A percentile compares a stretch with the other conserved stretches of the same genome.
Evolutionary conservation across 108 stramenopile species (phyloP).

Genomic region (Skeletonema potamos): DNA sequence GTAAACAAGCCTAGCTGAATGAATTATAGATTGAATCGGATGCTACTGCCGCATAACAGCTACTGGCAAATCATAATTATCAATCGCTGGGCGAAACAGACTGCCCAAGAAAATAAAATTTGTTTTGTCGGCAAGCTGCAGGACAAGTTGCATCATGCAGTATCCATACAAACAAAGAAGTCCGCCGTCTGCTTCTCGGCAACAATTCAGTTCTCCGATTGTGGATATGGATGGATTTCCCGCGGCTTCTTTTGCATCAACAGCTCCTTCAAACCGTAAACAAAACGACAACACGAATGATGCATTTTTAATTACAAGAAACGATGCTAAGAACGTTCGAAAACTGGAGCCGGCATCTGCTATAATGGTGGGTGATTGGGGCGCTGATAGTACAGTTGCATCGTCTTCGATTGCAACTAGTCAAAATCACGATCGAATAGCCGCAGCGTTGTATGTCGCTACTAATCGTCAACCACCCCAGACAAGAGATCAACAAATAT

Average conservation of each 20-base stretch:
- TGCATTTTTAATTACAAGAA: neutral
- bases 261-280: neutral
- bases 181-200: neutral
- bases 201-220: neutral
- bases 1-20: too few relatives aligned
- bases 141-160: neutral
- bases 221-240: neutral
- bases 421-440: neutral
- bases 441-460: neutral
- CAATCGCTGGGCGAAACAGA: too few relatives aligned
- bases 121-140: neutral
- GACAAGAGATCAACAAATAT: conserved; percentile 23
- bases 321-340: neutral
- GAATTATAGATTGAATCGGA: too few relatives aligned
- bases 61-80: too few relatives aligned
- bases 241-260: neutral
- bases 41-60: too few relatives aligned
- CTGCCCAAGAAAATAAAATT: too few relatives aligned
- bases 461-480: neutral
- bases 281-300: neutral
- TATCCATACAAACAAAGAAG: neutral
- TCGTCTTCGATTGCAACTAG: neutral
- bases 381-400: neutral
- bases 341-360: neutral
- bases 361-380: neutral